Evolutionary conservation across 768 basidiomycete genomes (phyloP), one percentile per base, ranked within the genome.

Genomic region (Lentinula edodes): DNA sequence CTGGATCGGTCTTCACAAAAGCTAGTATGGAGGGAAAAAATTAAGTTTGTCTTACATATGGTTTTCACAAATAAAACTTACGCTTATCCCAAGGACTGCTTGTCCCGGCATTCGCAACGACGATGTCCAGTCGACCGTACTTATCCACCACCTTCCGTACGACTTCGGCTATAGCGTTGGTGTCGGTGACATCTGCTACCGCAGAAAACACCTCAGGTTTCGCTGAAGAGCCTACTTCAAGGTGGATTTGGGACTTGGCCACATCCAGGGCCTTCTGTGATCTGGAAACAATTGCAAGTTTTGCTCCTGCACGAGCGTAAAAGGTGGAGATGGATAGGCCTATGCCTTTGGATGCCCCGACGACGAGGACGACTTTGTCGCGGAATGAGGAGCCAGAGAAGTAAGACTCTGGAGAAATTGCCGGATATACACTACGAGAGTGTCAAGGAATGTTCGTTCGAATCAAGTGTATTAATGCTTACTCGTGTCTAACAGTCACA

Each of bases 101-200:
- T 42, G 60, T 63, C 3, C 70, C 72, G 3, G 73, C 72, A 58
- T 69, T 73, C 18, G 66, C 66, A 12, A 74, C 34, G 20, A 69
- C 61, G 34, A 72, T 64, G 54, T 75, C 73, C 2, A 74, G 65
- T 12, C 59, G 55, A 6, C 70, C 73, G 45, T 71, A 75, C 0
- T 58, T 64, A 9, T 60, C 60, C 9, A 67, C 53, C 7, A 69
- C 67, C 3, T 52, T 62, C 6, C 61, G 55, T 12, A 73, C 68
- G 1, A 67, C 72, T 13, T 63, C 66, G 10, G 64, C 66, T 15
- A 72, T 66, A 9, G 62, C 53, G 32, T 64, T 61, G 8, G 58
- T 58, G 39, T 68, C 61, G 2, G 63, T 63, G 28, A 71, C 69
- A 58, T 76, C 72, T 8, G 67, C 66, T 12, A 61, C 51, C 20